Conservation (phyloP, 352 stramenopile species). For the Phytophthora tentaculata region DNA sequence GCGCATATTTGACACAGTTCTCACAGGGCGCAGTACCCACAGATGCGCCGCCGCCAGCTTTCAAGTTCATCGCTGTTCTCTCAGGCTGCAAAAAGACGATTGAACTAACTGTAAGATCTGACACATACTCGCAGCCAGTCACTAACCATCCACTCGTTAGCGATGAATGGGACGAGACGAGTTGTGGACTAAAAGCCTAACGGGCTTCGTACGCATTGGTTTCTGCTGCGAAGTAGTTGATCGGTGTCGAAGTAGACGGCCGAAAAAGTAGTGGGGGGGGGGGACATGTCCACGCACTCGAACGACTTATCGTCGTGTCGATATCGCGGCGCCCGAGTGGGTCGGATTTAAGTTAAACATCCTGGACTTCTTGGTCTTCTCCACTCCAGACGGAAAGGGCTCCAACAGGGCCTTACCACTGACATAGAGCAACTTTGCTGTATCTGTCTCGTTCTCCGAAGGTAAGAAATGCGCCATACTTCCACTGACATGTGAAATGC, state of each 20-base stretch:
- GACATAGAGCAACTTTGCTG: no score
- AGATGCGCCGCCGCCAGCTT: background rate
- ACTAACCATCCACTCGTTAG: background rate
- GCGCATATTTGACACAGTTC: slow-evolving; percentile 29
- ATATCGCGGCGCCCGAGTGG: slow-evolving; percentile 42
- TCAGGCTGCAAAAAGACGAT: slow-evolving; percentile 10
- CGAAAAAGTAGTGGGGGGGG: slow-evolving; percentile 48
- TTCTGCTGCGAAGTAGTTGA: slow-evolving; percentile 55
- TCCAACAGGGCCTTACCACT: no score
- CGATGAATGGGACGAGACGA: slow-evolving; percentile 12
- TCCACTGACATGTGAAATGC: no score
- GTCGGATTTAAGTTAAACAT: slow-evolving; percentile 56
- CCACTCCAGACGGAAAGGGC: no score
- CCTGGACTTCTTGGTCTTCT: slow-evolving; percentile 17
- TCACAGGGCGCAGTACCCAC: slow-evolving; percentile 22
- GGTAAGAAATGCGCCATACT: no score
- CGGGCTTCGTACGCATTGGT: slow-evolving; percentile 47
- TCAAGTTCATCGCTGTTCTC: background rate
- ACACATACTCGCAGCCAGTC: background rate
- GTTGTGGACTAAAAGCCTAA: slow-evolving; percentile 13
- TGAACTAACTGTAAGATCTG: no score
- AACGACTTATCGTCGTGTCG: slow-evolving; percentile 36
- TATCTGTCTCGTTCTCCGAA: no score
- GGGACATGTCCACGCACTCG: slow-evolving; percentile 49
- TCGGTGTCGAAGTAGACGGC: slow-evolving; percentile 42